Base-by-base conservation (phyloP, 2,329 filamentous ascomycete species). In the Penicillium brasilianum region DNA sequence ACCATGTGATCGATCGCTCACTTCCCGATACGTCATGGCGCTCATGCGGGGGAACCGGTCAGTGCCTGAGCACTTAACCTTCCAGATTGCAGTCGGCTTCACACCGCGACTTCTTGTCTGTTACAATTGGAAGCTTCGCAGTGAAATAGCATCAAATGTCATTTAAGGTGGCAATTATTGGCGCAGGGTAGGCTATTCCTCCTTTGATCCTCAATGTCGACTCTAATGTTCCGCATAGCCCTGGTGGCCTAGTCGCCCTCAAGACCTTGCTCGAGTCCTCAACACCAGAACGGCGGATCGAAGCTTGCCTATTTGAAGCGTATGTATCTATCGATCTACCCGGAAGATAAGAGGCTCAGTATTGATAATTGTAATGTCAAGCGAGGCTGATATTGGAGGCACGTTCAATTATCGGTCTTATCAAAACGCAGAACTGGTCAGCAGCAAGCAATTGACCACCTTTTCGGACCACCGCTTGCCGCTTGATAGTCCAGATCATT, bases 391-490 rank as follows among this genome's bases (percentile, higher is more conserved):
- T 50, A 51, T 63, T 22, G 61, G 61, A 28, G 61, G 61, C 18
- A 63, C 61, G 8, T 63, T 63, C 53, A 61, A 61, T 34, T 63
- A 63, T 51, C 61, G 61, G 32, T 58, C 61, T 10, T 61, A 63
- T 22, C 44, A 63, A 36, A 61, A 56, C 11, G 61, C 61, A 30
- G 61, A 63, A 46, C 44, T 63, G 36, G 62, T 64, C n/a, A 60
- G 57, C 50, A 62, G 60, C 36, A 62, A 59, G 34, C 62, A 64
- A 22, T 53, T 64, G 49, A 64, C 62, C 14, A 62, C 60, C 3
- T 64, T 64, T 41, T 64, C 62, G 16, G 62, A 64, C 36, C 60
- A 64, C 30, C 62, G 62, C 49, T 58, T 62, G 57, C 62, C 60
- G 18, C 54, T 58, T 4, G 49, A 58, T 16, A 58, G 59, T 37